Base-by-base conservation (phyloP, 108 stramenopile genomes). In the Nannochloropsis salina region DNA sequence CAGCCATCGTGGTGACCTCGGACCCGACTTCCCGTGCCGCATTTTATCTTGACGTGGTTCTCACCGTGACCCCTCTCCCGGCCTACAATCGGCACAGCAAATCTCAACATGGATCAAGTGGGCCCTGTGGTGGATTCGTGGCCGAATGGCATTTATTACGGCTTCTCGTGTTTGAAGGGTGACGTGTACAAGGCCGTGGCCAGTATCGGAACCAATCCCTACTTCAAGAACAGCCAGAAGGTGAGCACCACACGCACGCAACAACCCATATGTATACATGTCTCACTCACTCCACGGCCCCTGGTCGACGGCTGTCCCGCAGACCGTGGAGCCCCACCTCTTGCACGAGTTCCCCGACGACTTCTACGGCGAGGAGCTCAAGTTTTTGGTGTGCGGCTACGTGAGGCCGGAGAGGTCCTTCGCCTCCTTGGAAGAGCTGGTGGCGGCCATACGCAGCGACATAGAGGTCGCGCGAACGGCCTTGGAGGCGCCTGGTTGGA, bases 161-260 rank as follows among this genome's bases (percentile, higher is more conserved):
- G 92, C 45, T 92, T 83, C 40, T 88, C 92, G 20, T 43, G 74
- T 44, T 43, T 93, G 22, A 31, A 42, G 41, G 86, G 79, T 41
- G 40, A 9, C 31, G 82, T 88, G 15, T 92, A 92, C 86, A 87
- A 86, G 44, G 88, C 91, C 31, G 92, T 91, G 42, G 86, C 91
- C 44, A 89, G 88, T 22, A 82, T 93, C 22, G 92, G 92, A 9
- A 92, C 92, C 91, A 93, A 93, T 47, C 92, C 92, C 20, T 90
- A 85, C 88, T 92, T 90, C 45, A 87, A 90, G 83, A 90, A 90
- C 85, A 88, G 81, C 45, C 80, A 84, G 80, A 87, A 90, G 89
- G 89, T 89, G 51, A 42, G 89, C 44, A 8, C 18, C 6, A 6
- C 8, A 74, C 6, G n/a, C 3, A 6, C n/a, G n/a, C n/a, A 4